A percentile compares a stretch with the other conserved stretches of the same genome.
These are phyloP conservation scores for Antitrichia curtipendula DNA, from an alignment of 225 moss, liverwort and hornwort species.

Conservation along the genomic window DNA sequence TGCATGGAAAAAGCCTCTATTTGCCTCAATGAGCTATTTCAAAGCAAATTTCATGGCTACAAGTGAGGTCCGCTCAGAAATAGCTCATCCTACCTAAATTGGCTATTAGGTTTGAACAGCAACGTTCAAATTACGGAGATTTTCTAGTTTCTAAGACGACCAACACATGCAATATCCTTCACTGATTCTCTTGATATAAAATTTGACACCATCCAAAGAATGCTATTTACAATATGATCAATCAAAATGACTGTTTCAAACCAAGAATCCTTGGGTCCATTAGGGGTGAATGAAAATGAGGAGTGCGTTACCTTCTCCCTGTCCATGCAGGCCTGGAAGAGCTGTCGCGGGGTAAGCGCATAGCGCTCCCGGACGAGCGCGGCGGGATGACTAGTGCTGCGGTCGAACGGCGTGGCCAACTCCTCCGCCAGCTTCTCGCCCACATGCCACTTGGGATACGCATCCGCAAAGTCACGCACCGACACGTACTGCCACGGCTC, in stretches of 20 bases:
- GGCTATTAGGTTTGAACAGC: neutral
- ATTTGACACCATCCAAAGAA: neutral
- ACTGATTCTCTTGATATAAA: neutral
- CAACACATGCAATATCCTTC: neutral
- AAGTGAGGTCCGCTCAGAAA: neutral
- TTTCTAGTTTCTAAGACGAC: neutral
- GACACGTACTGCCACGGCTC: slow-evolving; percentile 37
- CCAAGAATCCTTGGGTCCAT: no score
- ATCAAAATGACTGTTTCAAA: neutral
- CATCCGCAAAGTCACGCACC: slow-evolving; percentile 23
- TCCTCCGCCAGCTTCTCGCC: slow-evolving; percentile 41
- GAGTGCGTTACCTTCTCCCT: slow-evolving; percentile 24
- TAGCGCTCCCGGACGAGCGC: slow-evolving; percentile 56
- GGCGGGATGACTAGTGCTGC: slow-evolving; percentile 45
- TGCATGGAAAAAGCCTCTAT: neutral
- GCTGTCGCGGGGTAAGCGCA: slow-evolving; percentile 45
- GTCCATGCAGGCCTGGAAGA: slow-evolving; percentile 57
- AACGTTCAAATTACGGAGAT: neutral
- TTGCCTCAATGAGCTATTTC: neutral
- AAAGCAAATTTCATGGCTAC: no score
- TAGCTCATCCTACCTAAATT: neutral
- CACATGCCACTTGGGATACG: slow-evolving; percentile 39
- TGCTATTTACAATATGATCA: neutral
- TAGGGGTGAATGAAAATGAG: no score
- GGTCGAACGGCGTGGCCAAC: slow-evolving; percentile 44